phyloP scores from a whole-genome alignment of 768 basidiomycete genomes.

The Glaciozyma martinii region DNA sequence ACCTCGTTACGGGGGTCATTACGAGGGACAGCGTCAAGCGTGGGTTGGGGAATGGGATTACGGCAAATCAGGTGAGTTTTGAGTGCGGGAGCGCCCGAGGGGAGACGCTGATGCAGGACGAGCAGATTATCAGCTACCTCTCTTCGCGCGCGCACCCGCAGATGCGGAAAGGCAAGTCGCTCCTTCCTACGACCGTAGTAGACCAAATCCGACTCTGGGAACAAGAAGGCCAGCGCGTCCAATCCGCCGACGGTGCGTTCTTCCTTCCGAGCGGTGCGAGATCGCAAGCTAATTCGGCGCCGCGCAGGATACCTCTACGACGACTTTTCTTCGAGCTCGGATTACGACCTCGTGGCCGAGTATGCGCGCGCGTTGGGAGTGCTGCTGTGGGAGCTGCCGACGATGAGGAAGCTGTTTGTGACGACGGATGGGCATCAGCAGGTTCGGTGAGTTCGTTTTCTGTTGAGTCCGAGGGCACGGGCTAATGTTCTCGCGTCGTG shows the following conservation, averaged over 20 bases:
- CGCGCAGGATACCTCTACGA: slow-evolving; percentile 72
- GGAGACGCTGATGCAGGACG: not conserved
- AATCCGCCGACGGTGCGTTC: slow-evolving; percentile 62
- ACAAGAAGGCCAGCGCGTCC: slow-evolving; percentile 82
- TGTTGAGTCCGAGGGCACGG: not conserved
- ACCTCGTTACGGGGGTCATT: slow-evolving; percentile 90
- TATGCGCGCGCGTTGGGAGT: slow-evolving; percentile 76
- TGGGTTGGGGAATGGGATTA: slow-evolving; percentile 88
- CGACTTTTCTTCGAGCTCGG: slow-evolving; percentile 72
- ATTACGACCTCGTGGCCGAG: slow-evolving; percentile 75
- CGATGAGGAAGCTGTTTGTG: slow-evolving; percentile 68
- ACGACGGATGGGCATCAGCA: slow-evolving; percentile 35
- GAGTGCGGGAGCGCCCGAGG: not conserved
- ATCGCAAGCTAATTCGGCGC: not conserved
- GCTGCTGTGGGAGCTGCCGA: slow-evolving; percentile 67
- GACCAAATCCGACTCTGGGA: slow-evolving; percentile 98
- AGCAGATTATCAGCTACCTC: slow-evolving; percentile 88
- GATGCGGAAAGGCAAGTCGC: slow-evolving; percentile 75
- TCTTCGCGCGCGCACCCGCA: slow-evolving; percentile 92
- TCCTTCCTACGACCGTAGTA: slow-evolving; percentile 92
- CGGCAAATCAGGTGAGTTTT: slow-evolving; percentile 74
- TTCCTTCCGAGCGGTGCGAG: not conserved
- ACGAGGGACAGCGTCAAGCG: slow-evolving; percentile 92
- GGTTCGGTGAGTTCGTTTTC: slow-evolving; percentile 22
- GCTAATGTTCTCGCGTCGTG: not conserved